Evolutionary conservation across 306 rosid species (phyloP), one percentile per base, ranked within the genome.

Genomic region (Medicago arabica): DNA sequence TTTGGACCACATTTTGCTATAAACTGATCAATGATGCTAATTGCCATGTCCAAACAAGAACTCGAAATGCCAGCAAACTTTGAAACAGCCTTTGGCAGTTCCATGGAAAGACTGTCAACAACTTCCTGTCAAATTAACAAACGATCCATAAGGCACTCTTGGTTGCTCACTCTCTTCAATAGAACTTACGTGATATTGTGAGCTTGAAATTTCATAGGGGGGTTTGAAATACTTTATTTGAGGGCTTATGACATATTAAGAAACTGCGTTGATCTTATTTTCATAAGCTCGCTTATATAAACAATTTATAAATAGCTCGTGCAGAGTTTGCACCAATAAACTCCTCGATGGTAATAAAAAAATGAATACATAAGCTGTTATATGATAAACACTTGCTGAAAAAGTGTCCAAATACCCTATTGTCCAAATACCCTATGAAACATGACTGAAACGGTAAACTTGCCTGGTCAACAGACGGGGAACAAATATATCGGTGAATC

Each of bases 31-130:
- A 92, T 88, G 71, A 88, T 84, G 57, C 79, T 69, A 19, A 77
- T 87, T 65, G 91, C 91, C 47, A 85, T 72, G 81, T 88, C 92
- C 86, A 23, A 23, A 23, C 2, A 23, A 23, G 80, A 68, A 77
- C 69, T 86, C 7, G 97, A 92, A 67, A 88, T 68, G 41, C 84
- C 68, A 2, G 81, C 91, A 61, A 92, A 87, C 86, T 86, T 89
- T 6, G 93, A 84, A 74, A 91, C 92, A 47, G 85, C 89, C 78
- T 86, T 92, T 15, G 97, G 97, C 72, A 95, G 69, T 78, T 85
- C 96, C 62, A 90, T 89, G 57, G 95, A 87, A 38, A 95, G 90
- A 53, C 84, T 74, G 69, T 92, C 99, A 57, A 83, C 76, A 74
- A 84, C 76, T 65, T 31, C 93, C 98, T 91, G 90, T 34, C 74